These are phyloP conservation scores for Podospora anserina DNA, from an alignment of 495 filamentous ascomycete species.

Conservation along the genomic window DNA sequence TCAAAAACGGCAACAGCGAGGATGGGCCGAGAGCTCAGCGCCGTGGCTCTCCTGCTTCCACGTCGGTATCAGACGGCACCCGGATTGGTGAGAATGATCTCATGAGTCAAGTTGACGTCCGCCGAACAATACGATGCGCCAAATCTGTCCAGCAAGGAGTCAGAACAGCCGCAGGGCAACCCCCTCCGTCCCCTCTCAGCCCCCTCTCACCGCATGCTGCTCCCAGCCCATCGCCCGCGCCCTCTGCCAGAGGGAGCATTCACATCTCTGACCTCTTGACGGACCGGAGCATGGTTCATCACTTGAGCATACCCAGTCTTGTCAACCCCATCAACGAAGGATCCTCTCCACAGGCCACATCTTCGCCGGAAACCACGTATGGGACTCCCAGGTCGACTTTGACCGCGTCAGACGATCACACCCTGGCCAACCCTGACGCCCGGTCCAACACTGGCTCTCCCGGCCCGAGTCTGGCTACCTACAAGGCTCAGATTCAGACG, in stretches of 20 bases:
- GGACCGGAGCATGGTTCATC: slow-evolving; percentile 7
- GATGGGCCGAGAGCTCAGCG: slow-evolving; percentile 22
- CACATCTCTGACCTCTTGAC: slow-evolving; percentile 30
- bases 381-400: slow-evolving; percentile 21
- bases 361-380: slow-evolving; percentile 16
- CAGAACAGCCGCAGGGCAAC: slow-evolving; percentile 6
- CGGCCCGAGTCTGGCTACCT: slow-evolving; percentile 20
- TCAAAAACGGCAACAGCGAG: slow-evolving; percentile 36
- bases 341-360: slow-evolving; percentile 10
- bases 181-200: background rate
- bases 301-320: slow-evolving; percentile 1
- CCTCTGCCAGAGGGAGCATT: slow-evolving; percentile 16
- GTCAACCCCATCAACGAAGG: slow-evolving; percentile 11
- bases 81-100: slow-evolving; percentile 14
- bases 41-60: slow-evolving; percentile 10
- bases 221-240: background rate
- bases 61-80: slow-evolving; percentile 8
- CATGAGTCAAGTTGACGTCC: slow-evolving; percentile 29
- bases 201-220: background rate
- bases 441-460: slow-evolving; percentile 16
- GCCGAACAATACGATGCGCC: slow-evolving; percentile 23
- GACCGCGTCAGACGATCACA: slow-evolving; percentile 18
- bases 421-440: background rate
- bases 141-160: slow-evolving; percentile 23
- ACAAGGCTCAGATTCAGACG: slow-evolving; percentile 24